Evolutionary conservation across 2,329 filamentous ascomycete species (phyloP), one percentile per base, ranked within the genome.

Genomic region (Aspergillus sp.): DNA sequence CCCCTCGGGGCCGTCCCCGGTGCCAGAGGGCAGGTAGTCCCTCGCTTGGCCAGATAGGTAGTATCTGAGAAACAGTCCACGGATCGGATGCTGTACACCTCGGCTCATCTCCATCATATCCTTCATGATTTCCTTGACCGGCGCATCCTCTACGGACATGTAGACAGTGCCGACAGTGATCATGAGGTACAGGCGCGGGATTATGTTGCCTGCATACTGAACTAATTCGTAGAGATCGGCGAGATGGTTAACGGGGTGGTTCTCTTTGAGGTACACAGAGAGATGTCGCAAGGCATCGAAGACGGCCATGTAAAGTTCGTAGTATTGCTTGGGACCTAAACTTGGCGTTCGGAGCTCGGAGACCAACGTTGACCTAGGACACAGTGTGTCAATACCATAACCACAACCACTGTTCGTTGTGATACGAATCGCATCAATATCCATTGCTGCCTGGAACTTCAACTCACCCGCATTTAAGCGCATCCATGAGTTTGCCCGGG

Each of bases 81-180:
- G 91, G 65, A 97, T 93, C 17, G 95, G 95, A 78, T 99, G 95
- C 74, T 99, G 95, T 23, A 99, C 93, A 60, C 95, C 95, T 66
- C 95, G 87, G 79, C 93, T 98, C 95, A 99, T 99, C 79, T 99
- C 95, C 95, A 99, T 99, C 95, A 99, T 99, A 78, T 99, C 95
- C 81, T 99, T 99, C 95, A 99, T 99, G 65, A 99, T 92, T 82
- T 99, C 95, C 81, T 99, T 99, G 69, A 99, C 95, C 0, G 95
- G 95, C 61, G 96, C 95, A 84, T 98, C 95, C 72, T 95, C 91
- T 74, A 99, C 96, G 28, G 92, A 90, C 95, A 99, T 99, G 83
- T 99, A 99, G 53, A 97, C 96, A 2, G 95, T 99, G 61, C 95
- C 95, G 45, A 99, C 96, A 0, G 96, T 99, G 73, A 99, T 95